These are phyloP conservation scores for Croton laevigatus DNA, from an alignment of 441 rosid species.

Conservation along the genomic window DNA sequence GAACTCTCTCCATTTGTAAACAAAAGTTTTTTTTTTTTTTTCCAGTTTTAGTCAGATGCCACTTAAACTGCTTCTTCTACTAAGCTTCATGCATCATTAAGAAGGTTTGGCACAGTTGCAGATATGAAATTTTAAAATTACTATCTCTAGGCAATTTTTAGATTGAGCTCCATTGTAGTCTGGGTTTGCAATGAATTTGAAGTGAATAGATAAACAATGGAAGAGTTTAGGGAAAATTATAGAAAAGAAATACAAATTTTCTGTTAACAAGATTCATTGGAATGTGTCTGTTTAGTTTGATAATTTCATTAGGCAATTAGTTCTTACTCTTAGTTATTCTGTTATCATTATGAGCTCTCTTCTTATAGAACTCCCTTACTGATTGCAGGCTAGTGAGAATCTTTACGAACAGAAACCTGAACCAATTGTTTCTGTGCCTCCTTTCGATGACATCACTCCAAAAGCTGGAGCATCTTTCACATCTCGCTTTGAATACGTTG, in stretches of 20 bases:
- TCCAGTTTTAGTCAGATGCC: too few species aligned
- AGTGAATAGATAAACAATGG: not conserved
- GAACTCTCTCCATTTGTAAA: too few species aligned
- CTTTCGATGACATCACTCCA: constrained; percentile 40
- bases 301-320: not conserved
- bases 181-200: not conserved
- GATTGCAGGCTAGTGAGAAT: constrained; percentile 73
- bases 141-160: too few species aligned
- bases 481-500: constrained; percentile 92
- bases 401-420: constrained; percentile 96
- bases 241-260: not conserved
- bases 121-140: too few species aligned
- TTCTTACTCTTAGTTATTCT: not conserved
- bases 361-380: constrained; percentile 7
- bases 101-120: too few species aligned
- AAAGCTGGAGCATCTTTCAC: constrained; percentile 51
- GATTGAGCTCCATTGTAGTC: not conserved
- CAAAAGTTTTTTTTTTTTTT: too few species aligned
- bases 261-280: not conserved
- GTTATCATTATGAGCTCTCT: not conserved
- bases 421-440: constrained; percentile 50
- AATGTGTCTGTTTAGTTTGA: not conserved
- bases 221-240: not conserved
- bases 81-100: too few species aligned
- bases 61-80: too few species aligned